Evolutionary conservation across 1,284 basidiomycete species (phyloP).

Genomic region (Papiliotrema nemorosa): DNA sequence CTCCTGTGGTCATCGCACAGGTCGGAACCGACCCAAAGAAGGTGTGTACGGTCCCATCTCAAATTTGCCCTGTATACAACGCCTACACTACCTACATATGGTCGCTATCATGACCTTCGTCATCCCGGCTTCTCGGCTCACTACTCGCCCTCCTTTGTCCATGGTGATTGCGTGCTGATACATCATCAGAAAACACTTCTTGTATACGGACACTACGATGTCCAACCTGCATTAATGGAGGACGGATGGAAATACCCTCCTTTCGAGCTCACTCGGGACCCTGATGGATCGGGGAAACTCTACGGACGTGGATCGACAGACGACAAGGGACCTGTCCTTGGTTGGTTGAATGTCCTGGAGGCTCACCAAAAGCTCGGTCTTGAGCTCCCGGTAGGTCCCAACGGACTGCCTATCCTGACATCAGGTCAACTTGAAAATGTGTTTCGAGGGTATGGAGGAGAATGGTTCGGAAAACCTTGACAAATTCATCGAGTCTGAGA

Average conservation of each 20-base stretch:
- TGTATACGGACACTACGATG: conserved; percentile 79
- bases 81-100: too few relatives aligned
- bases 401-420: not conserved
- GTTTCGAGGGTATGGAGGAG: conserved; percentile 99
- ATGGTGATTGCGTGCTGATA: conserved; percentile 8
- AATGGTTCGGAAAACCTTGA: conserved; percentile 90
- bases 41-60: conserved; percentile 20
- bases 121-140: not conserved
- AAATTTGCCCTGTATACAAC: not conserved
- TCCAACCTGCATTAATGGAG: conserved; percentile 57
- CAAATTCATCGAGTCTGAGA: conserved; percentile 79
- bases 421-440: conserved; percentile 81
- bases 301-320: conserved; percentile 89
- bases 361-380: conserved; percentile 72
- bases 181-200: conserved; percentile 71
- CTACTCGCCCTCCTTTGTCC: conserved; percentile 7
- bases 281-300: conserved; percentile 52
- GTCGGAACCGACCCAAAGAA: conserved; percentile 79
- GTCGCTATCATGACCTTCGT: not conserved
- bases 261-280: conserved; percentile 71
- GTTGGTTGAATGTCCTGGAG: conserved; percentile 93
- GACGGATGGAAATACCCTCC: conserved; percentile 94
- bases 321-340: conserved; percentile 88
- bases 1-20: conserved; percentile 81
- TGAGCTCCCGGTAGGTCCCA: conserved; percentile 63